These are phyloP conservation scores for Coelastrella sp. DNA, from an alignment of 139 green algal genomes.

Conservation along the genomic window DNA sequence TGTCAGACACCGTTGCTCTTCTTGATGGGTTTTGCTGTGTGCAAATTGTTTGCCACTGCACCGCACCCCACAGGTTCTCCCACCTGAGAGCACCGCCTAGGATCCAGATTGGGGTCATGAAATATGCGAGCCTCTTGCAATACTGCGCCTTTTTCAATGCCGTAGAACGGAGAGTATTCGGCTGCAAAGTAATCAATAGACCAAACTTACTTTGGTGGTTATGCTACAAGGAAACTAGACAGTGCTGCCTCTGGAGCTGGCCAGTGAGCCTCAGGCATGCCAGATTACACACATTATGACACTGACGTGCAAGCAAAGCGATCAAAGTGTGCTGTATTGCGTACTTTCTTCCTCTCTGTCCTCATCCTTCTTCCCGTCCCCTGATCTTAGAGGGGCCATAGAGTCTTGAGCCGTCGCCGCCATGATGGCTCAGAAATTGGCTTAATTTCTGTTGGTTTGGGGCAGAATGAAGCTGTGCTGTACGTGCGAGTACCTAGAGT, in stretches of 20 bases:
- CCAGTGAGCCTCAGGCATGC: too few species aligned
- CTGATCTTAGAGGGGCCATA: constrained; percentile 73
- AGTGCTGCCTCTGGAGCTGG: too few species aligned
- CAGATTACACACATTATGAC: too few species aligned
- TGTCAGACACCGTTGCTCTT: too few species aligned
- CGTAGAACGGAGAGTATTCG: constrained; percentile 99
- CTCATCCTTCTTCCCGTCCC: constrained; percentile 91
- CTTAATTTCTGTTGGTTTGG: background rate
- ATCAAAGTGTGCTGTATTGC: too few species aligned
- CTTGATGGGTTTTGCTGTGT: too few species aligned
- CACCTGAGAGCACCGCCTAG: constrained; percentile 93
- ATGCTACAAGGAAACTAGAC: background rate
- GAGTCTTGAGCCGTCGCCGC: constrained; percentile 82
- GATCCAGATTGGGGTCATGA: constrained; percentile 95
- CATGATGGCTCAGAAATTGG: constrained; percentile 49
- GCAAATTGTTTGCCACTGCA: too few species aligned
- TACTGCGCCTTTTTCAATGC: constrained; percentile 99
- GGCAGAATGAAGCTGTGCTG: too few species aligned
- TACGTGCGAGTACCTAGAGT: too few species aligned
- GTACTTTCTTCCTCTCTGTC: constrained; percentile 94
- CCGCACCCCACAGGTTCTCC: too few species aligned
- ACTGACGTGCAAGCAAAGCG: too few species aligned
- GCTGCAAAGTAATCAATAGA: constrained; percentile 65
- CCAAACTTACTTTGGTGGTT: constrained; percentile 39
- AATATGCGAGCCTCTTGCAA: constrained; percentile 97